Conservation (phyloP, 2,329 filamentous ascomycete species). For the Cryphonectria carpinicola region DNA sequence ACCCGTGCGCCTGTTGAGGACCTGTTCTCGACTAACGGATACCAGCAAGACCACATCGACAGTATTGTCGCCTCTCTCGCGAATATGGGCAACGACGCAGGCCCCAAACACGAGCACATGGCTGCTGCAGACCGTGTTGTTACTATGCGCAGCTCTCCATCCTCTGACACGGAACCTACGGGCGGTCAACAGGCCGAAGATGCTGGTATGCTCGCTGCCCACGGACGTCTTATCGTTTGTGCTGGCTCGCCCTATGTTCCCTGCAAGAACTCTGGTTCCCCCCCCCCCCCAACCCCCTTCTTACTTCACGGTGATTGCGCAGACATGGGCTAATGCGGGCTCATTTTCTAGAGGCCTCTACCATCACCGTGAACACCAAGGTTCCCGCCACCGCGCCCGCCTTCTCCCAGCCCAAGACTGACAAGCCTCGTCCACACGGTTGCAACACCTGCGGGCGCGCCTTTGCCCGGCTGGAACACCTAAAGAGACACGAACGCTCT, state of each 20-base stretch:
- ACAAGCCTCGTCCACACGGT: slow-evolving; percentile 94
- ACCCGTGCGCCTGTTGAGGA: not conserved
- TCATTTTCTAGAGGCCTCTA: slow-evolving; percentile 43
- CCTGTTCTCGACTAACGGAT: not conserved
- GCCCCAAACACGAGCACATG: slow-evolving; percentile 27
- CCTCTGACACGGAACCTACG: slow-evolving; percentile 22
- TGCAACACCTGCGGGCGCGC: slow-evolving; percentile 90
- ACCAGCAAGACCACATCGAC: not conserved
- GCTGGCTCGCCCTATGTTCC: not conserved
- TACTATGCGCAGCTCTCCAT: slow-evolving; percentile 22
- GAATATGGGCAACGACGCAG: slow-evolving; percentile 28
- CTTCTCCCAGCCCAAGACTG: slow-evolving; percentile 88
- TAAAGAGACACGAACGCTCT: slow-evolving; percentile 97
- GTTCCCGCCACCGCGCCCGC: slow-evolving; percentile 37
- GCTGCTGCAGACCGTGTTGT: slow-evolving; percentile 13
- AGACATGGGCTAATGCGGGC: slow-evolving; percentile 2
- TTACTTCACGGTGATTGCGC: not conserved
- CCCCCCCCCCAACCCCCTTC: not conserved
- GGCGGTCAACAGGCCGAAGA: slow-evolving; percentile 26
- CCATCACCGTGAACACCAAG: slow-evolving; percentile 56
- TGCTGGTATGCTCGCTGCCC: slow-evolving; percentile 28
- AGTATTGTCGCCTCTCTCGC: not conserved
- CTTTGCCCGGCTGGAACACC: slow-evolving; percentile 91
- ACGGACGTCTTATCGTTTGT: not conserved
- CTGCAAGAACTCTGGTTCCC: not conserved